phyloP scores from a whole-genome alignment of 192 early-diverging fungal species.

The Mortierella hygrophila region DNA sequence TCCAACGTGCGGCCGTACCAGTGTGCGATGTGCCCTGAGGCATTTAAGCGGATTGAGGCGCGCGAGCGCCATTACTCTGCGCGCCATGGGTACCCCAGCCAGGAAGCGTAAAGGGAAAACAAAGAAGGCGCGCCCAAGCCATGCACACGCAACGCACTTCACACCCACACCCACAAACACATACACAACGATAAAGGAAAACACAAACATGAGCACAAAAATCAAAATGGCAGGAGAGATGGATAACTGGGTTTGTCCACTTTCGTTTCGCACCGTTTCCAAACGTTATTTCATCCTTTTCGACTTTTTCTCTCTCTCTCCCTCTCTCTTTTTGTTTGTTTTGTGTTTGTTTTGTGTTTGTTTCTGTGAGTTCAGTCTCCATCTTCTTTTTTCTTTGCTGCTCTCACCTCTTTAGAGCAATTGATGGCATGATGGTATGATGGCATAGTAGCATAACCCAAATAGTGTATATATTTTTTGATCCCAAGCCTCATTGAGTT shows the following conservation, averaged over 20 bases:
- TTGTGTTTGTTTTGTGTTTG: background rate
- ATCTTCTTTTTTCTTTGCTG: background rate
- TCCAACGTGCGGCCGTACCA: background rate
- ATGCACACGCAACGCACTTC: no score
- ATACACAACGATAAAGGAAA: no score
- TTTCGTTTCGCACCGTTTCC: background rate
- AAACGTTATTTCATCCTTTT: background rate
- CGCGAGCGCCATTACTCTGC: background rate
- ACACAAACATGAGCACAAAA: no score
- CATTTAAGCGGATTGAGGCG: slow-evolving; percentile 1
- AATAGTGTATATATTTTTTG: background rate
- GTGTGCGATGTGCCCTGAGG: background rate
- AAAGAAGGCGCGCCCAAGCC: no score
- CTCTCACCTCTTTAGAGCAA: background rate
- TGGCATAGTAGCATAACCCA: background rate
- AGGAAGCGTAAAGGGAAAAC: no score
- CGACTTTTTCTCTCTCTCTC: background rate
- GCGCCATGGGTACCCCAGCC: background rate
- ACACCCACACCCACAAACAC: no score
- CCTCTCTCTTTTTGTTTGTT: no score
- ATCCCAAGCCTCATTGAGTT: background rate
- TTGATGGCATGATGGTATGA: background rate
- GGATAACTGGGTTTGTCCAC: background rate
- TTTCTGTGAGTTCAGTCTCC: background rate
- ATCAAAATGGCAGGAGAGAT: background rate